phyloP scores from a whole-genome alignment of 2,329 filamentous ascomycete species.

The Thelonectria olida region DNA sequence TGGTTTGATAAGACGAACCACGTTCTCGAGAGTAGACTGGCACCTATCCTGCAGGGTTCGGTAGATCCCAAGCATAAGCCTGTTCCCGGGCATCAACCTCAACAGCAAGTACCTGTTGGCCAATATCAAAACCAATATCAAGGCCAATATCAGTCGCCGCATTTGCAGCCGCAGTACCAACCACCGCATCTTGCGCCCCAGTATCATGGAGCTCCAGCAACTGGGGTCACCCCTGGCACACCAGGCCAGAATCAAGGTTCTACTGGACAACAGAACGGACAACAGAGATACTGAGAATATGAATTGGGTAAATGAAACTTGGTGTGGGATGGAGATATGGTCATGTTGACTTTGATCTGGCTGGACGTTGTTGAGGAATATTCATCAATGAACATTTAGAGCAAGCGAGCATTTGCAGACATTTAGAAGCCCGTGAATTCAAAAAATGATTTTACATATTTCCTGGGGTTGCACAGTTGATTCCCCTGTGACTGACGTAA shows the following conservation, averaged over 20 bases:
- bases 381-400: not conserved
- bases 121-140: conserved; percentile 2
- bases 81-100: conserved; percentile 4
- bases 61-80: conserved; percentile 22
- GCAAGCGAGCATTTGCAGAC: not conserved
- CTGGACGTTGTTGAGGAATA: not conserved
- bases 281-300: not conserved
- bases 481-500: not conserved
- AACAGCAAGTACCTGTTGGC: conserved; percentile 19
- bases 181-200: conserved; percentile 35
- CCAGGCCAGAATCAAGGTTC: conserved; percentile 16
- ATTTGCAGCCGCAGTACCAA: conserved; percentile 23
- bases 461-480: not conserved
- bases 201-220: conserved; percentile 27
- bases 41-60: conserved; percentile 40
- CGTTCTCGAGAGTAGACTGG: conserved; percentile 46
- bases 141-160: conserved; percentile 12
- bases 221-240: conserved; percentile 12
- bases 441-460: not conserved
- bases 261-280: not conserved
- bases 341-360: not conserved
- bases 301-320: not conserved
- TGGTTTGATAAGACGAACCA: conserved; percentile 49
- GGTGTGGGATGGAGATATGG: not conserved
- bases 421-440: not conserved